Evolutionary conservation across 768 basidiomycete species (phyloP).

Genomic region (Tubosaeta sp.): DNA sequence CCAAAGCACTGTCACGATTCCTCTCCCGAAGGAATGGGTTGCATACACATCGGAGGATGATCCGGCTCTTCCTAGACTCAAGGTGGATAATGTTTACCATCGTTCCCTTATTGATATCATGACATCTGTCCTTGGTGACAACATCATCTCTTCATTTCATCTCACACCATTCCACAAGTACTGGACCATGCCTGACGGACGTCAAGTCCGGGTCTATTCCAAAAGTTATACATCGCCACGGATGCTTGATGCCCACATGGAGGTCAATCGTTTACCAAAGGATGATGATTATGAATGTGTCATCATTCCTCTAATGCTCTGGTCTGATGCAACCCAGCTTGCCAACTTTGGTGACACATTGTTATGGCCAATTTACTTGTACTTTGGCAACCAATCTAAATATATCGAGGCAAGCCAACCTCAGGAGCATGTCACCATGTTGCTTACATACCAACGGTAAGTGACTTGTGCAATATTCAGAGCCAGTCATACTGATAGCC

Average conservation of each 20-base stretch:
- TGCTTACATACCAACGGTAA: conserved; percentile 9
- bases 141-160: background rate
- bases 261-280: conserved; percentile 1
- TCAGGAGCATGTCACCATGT: conserved; percentile 12
- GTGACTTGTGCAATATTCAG: too few relatives aligned
- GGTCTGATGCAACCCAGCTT: conserved; percentile 26
- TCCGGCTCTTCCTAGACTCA: background rate
- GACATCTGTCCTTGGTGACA: background rate
- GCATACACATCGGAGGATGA: background rate
- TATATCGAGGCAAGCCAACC: conserved; percentile 9
- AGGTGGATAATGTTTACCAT: background rate
- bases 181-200: background rate
- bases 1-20: background rate
- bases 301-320: conserved; percentile 16
- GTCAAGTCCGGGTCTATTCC: background rate
- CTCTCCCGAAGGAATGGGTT: background rate
- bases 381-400: conserved; percentile 18
- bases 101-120: conserved; percentile 2
- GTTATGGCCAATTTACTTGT: conserved; percentile 26
- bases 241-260: background rate
- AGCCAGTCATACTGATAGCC: background rate
- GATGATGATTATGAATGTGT: conserved; percentile 3
- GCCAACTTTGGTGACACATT: conserved; percentile 26
- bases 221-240: background rate
- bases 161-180: background rate